Conservation (phyloP, 257 asterid species). For the Capsicum rhomboideum region DNA sequence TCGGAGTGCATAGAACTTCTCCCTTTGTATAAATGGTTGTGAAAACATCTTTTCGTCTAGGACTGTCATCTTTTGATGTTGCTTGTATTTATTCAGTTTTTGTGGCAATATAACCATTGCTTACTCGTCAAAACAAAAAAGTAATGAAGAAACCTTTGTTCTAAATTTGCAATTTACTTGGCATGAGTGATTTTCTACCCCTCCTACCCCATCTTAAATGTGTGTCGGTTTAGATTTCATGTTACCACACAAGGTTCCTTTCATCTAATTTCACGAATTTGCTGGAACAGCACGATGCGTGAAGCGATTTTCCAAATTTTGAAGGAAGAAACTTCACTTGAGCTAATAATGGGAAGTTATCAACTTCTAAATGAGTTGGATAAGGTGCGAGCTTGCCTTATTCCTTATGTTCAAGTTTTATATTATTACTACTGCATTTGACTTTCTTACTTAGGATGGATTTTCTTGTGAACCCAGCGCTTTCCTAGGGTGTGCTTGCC, state of each 20-base stretch:
- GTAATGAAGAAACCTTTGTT: neutral
- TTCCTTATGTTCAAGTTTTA: neutral
- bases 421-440: neutral
- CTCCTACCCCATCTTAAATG: neutral
- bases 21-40: neutral
- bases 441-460: constrained; percentile 5
- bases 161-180: neutral
- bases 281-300: constrained; percentile 52
- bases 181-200: neutral
- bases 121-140: neutral
- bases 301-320: constrained; percentile 69
- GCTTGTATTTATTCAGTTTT: neutral
- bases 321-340: constrained; percentile 65
- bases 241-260: neutral
- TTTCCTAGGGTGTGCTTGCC: constrained; percentile 53
- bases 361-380: constrained; percentile 66
- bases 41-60: neutral
- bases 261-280: neutral
- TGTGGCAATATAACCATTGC: neutral
- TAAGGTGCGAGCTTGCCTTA: constrained; percentile 38
- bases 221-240: neutral
- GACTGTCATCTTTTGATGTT: neutral
- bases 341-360: constrained; percentile 56
- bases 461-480: constrained; percentile 28
- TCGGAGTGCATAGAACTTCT: neutral